A percentile compares a stretch with the other conserved stretches of the same genome.
Conservation (phyloP, 805 yeast species). For the Teunomyces cretensis region DNA sequence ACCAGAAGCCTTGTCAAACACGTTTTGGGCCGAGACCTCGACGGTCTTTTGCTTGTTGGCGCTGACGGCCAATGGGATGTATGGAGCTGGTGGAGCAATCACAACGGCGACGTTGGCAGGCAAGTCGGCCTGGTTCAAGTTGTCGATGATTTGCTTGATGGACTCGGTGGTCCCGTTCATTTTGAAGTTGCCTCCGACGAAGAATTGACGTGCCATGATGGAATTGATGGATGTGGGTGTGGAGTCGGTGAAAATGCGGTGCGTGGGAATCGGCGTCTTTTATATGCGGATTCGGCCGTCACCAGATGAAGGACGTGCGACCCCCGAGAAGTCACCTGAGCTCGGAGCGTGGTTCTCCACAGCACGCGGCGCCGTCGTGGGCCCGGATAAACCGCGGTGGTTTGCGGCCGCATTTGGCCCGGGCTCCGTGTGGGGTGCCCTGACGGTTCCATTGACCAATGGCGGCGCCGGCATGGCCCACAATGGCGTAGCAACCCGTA, state of each 20-base stretch:
- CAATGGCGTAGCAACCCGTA: too few relatives aligned
- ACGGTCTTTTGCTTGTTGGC: slow-evolving; percentile 71
- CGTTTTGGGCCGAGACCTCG: slow-evolving; percentile 87
- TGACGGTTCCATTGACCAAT: not conserved
- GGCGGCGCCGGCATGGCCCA: not conserved
- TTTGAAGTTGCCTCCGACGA: slow-evolving; percentile 99
- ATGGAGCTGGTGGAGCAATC: slow-evolving; percentile 94
- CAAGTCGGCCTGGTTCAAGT: slow-evolving; percentile 75
- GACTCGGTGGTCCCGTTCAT: slow-evolving; percentile 93
- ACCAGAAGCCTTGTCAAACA: slow-evolving; percentile 84
- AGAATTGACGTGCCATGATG: slow-evolving; percentile 80
- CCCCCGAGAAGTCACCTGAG: slow-evolving; percentile 2
- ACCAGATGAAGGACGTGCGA: slow-evolving; percentile 2
- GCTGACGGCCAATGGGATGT: slow-evolving; percentile 73
- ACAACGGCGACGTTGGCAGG: slow-evolving; percentile 87
- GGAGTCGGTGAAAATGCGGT: not conserved
- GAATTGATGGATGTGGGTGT: slow-evolving; percentile 12
- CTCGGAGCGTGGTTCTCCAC: slow-evolving; percentile 2
- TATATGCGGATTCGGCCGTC: slow-evolving; percentile 10
- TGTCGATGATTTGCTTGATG: slow-evolving; percentile 77
- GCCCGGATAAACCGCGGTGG: too few relatives aligned
- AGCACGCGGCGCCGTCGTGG: too few relatives aligned
- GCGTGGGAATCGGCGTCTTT: not conserved
- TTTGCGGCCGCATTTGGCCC: too few relatives aligned
- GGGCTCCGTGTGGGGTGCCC: too few relatives aligned